Evolutionary conservation across 73 alveolate genomes (phyloP).

Genomic region (Blepharisma stoltei): DNA sequence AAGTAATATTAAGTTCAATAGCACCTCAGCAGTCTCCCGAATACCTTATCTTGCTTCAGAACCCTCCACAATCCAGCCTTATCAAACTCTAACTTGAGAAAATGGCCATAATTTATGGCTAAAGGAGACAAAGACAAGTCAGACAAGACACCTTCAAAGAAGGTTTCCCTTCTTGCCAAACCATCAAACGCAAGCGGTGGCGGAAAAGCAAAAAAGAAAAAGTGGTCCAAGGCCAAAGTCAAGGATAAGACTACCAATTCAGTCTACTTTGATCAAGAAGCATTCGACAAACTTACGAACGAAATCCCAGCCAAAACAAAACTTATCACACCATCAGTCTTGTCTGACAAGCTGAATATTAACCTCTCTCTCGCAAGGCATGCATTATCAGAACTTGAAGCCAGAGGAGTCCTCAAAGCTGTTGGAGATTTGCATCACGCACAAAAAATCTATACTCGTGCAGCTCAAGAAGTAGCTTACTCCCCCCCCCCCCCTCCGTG

Average conservation of each 20-base stretch:
- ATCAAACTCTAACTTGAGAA: no score
- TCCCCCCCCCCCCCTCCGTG: no score
- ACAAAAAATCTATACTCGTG: slow-evolving; percentile 50
- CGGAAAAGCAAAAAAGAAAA: slow-evolving; percentile 68
- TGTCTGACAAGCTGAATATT: slow-evolving; percentile 59
- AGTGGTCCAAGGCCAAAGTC: slow-evolving; percentile 68
- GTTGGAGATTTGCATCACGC: slow-evolving; percentile 58
- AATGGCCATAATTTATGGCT: slow-evolving; percentile 7
- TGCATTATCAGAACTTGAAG: slow-evolving; percentile 55
- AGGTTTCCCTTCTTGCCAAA: slow-evolving; percentile 25
- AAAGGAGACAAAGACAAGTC: slow-evolving; percentile 25
- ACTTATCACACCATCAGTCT: slow-evolving; percentile 48
- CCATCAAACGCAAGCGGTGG: slow-evolving; percentile 50
- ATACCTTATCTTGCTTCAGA: no score
- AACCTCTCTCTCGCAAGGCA: slow-evolving; percentile 62
- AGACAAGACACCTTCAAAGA: slow-evolving; percentile 11
- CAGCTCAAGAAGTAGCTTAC: neutral
- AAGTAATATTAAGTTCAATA: no score
- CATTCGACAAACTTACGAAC: slow-evolving; percentile 59
- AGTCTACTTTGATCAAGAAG: slow-evolving; percentile 59
- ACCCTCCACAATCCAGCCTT: no score
- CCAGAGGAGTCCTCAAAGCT: slow-evolving; percentile 44
- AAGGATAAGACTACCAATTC: slow-evolving; percentile 71
- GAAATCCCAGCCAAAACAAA: slow-evolving; percentile 52
- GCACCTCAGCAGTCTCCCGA: no score